phyloP scores from a whole-genome alignment of 2,329 filamentous ascomycete genomes.

The Albifimbria verrucaria region DNA sequence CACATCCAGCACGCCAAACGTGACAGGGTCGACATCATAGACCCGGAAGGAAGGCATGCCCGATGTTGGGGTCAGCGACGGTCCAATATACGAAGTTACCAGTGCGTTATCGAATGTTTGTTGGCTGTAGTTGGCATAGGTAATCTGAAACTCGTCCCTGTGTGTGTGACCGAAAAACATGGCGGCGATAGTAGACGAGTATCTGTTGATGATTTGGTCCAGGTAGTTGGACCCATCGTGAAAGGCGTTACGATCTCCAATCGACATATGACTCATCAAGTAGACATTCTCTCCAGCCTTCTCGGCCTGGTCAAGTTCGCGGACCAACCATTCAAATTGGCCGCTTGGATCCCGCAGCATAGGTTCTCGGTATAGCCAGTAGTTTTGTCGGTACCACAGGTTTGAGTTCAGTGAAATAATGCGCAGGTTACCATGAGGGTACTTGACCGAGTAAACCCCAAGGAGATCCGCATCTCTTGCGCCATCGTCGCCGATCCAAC shows the following conservation, averaged over 20 bases:
- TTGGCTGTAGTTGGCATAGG: slow-evolving; percentile 45
- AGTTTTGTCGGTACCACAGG: slow-evolving; percentile 57
- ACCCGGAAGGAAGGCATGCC: slow-evolving; percentile 56
- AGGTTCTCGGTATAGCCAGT: slow-evolving; percentile 48
- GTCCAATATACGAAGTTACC: slow-evolving; percentile 51
- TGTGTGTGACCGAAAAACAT: slow-evolving; percentile 59
- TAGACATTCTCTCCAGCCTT: slow-evolving; percentile 49
- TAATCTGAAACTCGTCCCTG: slow-evolving; percentile 53
- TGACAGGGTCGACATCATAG: slow-evolving; percentile 55
- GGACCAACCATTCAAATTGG: slow-evolving; percentile 51
- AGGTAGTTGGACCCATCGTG: slow-evolving; percentile 50
- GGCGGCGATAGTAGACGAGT: slow-evolving; percentile 49
- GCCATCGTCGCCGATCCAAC: slow-evolving; percentile 39
- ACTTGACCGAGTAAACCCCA: slow-evolving; percentile 47
- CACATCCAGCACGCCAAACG: slow-evolving; percentile 51
- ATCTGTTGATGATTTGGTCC: slow-evolving; percentile 51
- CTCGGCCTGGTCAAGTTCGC: slow-evolving; percentile 52
- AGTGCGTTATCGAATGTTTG: slow-evolving; percentile 40
- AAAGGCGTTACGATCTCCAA: slow-evolving; percentile 48
- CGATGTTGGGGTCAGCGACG: slow-evolving; percentile 51
- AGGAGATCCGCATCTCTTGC: slow-evolving; percentile 31
- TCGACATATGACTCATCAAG: slow-evolving; percentile 56
- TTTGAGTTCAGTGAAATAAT: slow-evolving; percentile 60
- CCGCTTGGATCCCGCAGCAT: slow-evolving; percentile 49
- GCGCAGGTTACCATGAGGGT: slow-evolving; percentile 44